Base-by-base conservation (phyloP, 202 grass and related monocot species). In the Eragrostis tef region DNA sequence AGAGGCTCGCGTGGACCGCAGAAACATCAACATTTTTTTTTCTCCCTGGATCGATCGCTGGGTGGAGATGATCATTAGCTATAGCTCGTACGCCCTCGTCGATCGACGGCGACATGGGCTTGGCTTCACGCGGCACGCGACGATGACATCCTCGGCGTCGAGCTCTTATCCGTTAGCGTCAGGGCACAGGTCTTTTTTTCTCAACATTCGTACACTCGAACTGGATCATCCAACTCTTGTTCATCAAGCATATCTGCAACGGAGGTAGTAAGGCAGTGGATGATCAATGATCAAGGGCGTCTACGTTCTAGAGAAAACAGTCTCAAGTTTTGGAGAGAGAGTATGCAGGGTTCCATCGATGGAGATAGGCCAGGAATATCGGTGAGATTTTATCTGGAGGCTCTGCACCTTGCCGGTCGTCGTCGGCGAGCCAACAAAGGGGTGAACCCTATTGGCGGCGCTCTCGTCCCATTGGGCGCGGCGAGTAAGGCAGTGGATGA, bases 111-210 rank as follows among this genome's bases (percentile, higher is more conserved):
- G 83, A 89, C 82, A 72, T 42, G 78, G 49, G 65, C 59, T 21
- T 45, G 72, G 78, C 60, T 67, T 82, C 87, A 82, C 87, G 83
- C 86, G 87, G 83, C 72, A 21, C 64, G 19, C 73, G 87, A 86
- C 66, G 50, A 19, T 22, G 78, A 85, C 82, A 42, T 6, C 64
- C 29, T 11, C 59, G 4, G 50, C 42, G 24, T 5, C 21, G 20
- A 8, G 52, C 27, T 47, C 77, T 51, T 81, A 66, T 51, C 76
- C 64, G 47, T 64, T 58, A 27, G 41, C 57, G 63, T 63, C 62
- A 69, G 20, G 52, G 36, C 41, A 31, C 50, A 27, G 26, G 22
- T 20, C 5, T 2, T 21, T n/a, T n/a, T 48, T 44, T 52, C 70
- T 25, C 11, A 5, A 20, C 15, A 59, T 45, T 15, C 59, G 59